A percentile compares a stretch with the other conserved stretches of the same genome.
phyloP scores from a whole-genome alignment of 139 green algal genomes.

The Tetradesmus obliquus region DNA sequence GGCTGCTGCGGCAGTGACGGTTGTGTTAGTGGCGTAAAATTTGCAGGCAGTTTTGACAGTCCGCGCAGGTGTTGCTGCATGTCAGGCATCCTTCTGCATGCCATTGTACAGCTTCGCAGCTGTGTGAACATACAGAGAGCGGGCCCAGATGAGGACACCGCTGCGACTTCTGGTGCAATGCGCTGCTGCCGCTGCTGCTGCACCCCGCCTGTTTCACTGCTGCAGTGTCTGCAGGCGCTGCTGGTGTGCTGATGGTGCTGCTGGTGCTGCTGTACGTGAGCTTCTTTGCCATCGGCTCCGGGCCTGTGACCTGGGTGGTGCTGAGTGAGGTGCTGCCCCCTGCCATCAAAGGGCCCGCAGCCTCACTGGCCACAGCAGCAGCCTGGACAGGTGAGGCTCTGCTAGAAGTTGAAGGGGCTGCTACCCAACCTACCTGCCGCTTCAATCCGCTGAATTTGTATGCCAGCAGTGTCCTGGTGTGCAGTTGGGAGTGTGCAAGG shows the following conservation, averaged over 20 bases:
- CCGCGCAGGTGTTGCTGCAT: background rate
- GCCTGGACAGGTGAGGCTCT: constrained; percentile 59
- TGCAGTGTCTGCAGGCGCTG: background rate
- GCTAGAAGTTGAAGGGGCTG: background rate
- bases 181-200: background rate
- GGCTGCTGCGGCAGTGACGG: background rate
- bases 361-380: constrained; percentile 61
- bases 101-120: too few species aligned
- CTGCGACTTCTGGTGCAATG: too few species aligned
- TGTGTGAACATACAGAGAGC: too few species aligned
- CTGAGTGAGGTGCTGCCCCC: constrained; percentile 79
- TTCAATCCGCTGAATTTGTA: background rate
- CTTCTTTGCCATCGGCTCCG: constrained; percentile 56
- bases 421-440: too few species aligned
- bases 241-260: constrained; percentile 17
- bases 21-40: background rate
- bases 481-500: too few species aligned
- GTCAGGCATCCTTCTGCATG: background rate
- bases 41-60: background rate
- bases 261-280: constrained; percentile 38
- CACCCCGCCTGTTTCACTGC: background rate
- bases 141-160: too few species aligned
- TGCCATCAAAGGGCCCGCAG: constrained; percentile 73
- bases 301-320: constrained; percentile 84
- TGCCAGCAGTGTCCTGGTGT: background rate